phyloP scores from a whole-genome alignment of 495 filamentous ascomycete species.

The Ramalina intermedia region DNA sequence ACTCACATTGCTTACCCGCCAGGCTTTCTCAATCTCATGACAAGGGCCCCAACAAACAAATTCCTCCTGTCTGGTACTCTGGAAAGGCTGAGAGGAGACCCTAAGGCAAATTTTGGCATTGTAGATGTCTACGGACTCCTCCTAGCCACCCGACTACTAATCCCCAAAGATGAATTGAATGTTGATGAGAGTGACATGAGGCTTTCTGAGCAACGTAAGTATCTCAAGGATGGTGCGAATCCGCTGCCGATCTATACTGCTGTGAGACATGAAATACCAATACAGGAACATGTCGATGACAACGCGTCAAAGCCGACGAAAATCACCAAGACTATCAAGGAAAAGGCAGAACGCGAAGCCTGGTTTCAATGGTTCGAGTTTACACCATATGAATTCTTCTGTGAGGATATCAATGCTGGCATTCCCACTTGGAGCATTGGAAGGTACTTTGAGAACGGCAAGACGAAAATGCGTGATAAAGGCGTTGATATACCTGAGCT shows the following conservation, averaged over 20 bases:
- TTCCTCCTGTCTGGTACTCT: slow-evolving; percentile 75
- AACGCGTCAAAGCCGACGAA: slow-evolving; percentile 24
- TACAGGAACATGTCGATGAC: slow-evolving; percentile 31
- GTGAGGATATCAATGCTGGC: slow-evolving; percentile 77
- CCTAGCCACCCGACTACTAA: slow-evolving; percentile 65
- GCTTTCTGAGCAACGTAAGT: slow-evolving; percentile 65
- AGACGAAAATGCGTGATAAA: slow-evolving; percentile 38
- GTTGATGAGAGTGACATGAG: slow-evolving; percentile 70
- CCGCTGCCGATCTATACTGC: slow-evolving; percentile 91
- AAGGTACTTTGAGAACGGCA: slow-evolving; percentile 63
- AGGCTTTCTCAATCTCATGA: slow-evolving; percentile 58
- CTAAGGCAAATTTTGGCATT: slow-evolving; percentile 67
- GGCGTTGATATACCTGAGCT: slow-evolving; percentile 62
- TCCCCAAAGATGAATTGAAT: slow-evolving; percentile 70
- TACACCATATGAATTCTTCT: slow-evolving; percentile 92
- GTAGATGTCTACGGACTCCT: slow-evolving; percentile 87
- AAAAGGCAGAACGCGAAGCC: slow-evolving; percentile 52
- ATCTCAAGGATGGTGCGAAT: slow-evolving; percentile 57
- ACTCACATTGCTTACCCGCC: slow-evolving; percentile 90
- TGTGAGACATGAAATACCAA: slow-evolving; percentile 89
- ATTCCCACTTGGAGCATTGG: slow-evolving; percentile 93
- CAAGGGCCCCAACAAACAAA: slow-evolving; percentile 78
- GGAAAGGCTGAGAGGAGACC: slow-evolving; percentile 76
- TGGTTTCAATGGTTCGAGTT: slow-evolving; percentile 99
- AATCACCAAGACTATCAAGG: slow-evolving; percentile 35